Conservation (phyloP, 2,329 filamentous ascomycete genomes). For the Coleophoma eucalyptorum region DNA sequence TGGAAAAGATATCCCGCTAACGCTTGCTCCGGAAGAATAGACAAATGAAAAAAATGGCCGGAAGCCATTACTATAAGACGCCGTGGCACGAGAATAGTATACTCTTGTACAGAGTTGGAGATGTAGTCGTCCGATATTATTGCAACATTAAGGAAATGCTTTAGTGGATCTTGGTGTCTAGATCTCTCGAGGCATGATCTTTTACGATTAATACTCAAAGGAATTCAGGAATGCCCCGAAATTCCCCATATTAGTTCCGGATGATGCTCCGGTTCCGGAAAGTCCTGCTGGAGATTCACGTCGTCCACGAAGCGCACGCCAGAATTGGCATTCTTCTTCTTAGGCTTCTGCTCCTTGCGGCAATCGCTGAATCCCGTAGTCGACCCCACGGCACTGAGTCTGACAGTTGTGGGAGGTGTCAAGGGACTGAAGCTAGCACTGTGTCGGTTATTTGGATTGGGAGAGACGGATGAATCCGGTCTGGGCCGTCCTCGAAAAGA, state of each 20-base stretch:
- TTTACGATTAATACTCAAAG: no score
- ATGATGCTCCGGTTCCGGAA: conserved; percentile 9
- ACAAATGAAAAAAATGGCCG: no score
- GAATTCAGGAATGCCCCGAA: background rate
- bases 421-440: conserved; percentile 7
- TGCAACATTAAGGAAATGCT: no score
- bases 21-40: no score
- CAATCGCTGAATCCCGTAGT: conserved; percentile 6
- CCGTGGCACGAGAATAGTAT: no score
- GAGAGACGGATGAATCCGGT: conserved; percentile 12
- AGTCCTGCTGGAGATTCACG: conserved; percentile 5
- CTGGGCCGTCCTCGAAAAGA: conserved; percentile 6
- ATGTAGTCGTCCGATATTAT: no score
- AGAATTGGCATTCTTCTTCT: conserved; percentile 9
- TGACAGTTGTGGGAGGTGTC: conserved; percentile 16
- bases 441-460: conserved; percentile 1
- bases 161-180: no score
- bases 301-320: conserved; percentile 17
- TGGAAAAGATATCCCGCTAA: no score
- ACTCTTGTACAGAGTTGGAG: no score
- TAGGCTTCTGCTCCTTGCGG: background rate
- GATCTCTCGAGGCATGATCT: no score
- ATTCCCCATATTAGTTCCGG: conserved; percentile 12
- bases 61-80: no score
- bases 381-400: conserved; percentile 20